Percentiles rank a stretch among this genome's conserved stretches.
Evolutionary conservation across 306 rosid genomes (phyloP).

Genomic region (Pachyrhizus erosus): DNA sequence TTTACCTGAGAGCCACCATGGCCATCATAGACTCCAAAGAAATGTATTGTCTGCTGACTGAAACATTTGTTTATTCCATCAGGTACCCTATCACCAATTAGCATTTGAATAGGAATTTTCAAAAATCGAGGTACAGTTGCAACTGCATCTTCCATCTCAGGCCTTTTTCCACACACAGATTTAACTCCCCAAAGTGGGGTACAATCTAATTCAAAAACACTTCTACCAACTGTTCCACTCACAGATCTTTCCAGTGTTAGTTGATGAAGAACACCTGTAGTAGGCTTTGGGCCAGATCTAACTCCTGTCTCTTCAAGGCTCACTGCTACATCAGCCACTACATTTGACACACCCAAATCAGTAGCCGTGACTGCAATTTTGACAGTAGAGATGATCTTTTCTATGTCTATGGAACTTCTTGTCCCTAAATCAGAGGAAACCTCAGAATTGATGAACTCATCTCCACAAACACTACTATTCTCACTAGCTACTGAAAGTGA

Average conservation of each 20-base stretch:
- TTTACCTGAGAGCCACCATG: conserved; percentile 92
- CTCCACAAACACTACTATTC: conserved; percentile 74
- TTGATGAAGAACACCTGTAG: conserved; percentile 54
- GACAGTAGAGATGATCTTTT: conserved; percentile 48
- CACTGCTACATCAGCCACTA: conserved; percentile 50
- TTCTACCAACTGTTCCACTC: conserved; percentile 59
- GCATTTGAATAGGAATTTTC: conserved; percentile 80
- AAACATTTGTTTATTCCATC: conserved; percentile 66
- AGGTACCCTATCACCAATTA: conserved; percentile 63
- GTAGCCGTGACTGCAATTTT: conserved; percentile 50
- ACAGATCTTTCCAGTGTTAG: conserved; percentile 60
- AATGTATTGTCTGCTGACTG: conserved; percentile 69
- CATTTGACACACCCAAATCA: conserved; percentile 44
- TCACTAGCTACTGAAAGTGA: conserved; percentile 76
- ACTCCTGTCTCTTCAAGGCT: conserved; percentile 59
- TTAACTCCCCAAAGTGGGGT: conserved; percentile 83
- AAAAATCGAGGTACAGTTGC: conserved; percentile 63
- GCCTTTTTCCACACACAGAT: conserved; percentile 81
- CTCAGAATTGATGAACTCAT: conserved; percentile 65
- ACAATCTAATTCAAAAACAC: conserved; percentile 87
- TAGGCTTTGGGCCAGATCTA: conserved; percentile 46
- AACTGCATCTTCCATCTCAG: conserved; percentile 93
- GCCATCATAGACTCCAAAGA: conserved; percentile 91
- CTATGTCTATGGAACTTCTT: conserved; percentile 52
- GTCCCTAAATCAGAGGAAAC: conserved; percentile 55